Evolutionary conservation across 1,284 basidiomycete genomes (phyloP).

Genomic region (Gomphus sp.): DNA sequence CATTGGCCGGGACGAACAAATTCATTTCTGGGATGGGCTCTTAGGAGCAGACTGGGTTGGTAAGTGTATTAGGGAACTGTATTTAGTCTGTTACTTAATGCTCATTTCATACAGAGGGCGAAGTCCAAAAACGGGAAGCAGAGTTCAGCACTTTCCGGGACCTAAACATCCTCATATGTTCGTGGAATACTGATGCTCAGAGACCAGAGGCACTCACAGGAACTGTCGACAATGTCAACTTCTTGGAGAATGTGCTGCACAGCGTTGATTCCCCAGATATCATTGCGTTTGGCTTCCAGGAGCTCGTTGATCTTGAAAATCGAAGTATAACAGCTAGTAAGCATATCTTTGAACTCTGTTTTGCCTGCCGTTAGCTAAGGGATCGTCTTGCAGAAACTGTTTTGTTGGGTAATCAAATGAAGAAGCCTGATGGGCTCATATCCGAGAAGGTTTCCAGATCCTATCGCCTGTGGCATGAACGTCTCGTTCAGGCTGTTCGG

Average conservation of each 20-base stretch:
- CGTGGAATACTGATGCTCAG: conserved; percentile 92
- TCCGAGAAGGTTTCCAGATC: conserved; percentile 75
- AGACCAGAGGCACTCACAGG: conserved; percentile 68
- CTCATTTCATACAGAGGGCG: conserved; percentile 42
- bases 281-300: conserved; percentile 91
- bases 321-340: conserved; percentile 80
- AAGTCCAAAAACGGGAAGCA: conserved; percentile 65
- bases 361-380: not conserved
- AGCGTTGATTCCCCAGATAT: conserved; percentile 77
- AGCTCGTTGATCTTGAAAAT: conserved; percentile 89
- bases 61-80: conserved; percentile 18
- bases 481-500: conserved; percentile 64
- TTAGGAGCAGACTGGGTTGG: conserved; percentile 82
- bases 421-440: conserved; percentile 50
- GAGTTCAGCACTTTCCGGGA: conserved; percentile 76
- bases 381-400: conserved; percentile 48
- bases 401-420: conserved; percentile 62
- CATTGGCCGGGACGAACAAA: conserved; percentile 65
- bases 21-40: conserved; percentile 88
- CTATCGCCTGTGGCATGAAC: conserved; percentile 85
- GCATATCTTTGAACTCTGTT: conserved; percentile 12
- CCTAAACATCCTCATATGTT: conserved; percentile 73
- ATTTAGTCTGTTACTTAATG: conserved; percentile 2
- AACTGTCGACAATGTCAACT: conserved; percentile 54
- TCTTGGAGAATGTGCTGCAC: conserved; percentile 62